Conservation (phyloP, 805 yeast genomes). For the Hanseniaspora jakobsenii region DNA sequence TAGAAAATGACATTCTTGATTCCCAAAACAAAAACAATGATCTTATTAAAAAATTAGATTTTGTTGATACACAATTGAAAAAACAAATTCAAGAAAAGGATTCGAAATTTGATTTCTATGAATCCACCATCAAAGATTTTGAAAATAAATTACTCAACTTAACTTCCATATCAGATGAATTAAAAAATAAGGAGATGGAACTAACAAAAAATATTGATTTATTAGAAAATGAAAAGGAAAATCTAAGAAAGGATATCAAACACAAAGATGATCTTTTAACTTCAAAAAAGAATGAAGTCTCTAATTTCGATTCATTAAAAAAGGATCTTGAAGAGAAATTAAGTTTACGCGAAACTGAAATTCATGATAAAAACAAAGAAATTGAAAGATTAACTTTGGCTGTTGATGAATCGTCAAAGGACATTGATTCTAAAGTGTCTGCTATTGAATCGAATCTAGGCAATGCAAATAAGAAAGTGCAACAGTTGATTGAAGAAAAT, state of each 20-base stretch:
- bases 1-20: constrained; percentile 19
- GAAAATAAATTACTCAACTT: constrained; percentile 42
- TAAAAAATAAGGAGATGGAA: constrained; percentile 35
- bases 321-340: constrained; percentile 18
- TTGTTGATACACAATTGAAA: constrained; percentile 25
- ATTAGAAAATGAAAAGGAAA: constrained; percentile 31
- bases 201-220: constrained; percentile 44
- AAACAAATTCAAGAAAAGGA: constrained; percentile 19
- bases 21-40: constrained; percentile 18
- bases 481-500: constrained; percentile 35
- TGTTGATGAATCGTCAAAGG: constrained; percentile 25
- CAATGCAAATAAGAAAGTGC: constrained; percentile 30
- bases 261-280: constrained; percentile 12
- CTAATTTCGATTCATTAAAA: constrained; percentile 20
- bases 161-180: constrained; percentile 35
- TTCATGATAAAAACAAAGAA: constrained; percentile 28
- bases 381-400: constrained; percentile 22
- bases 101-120: no score
- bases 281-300: constrained; percentile 16
- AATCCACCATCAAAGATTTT: constrained; percentile 23
- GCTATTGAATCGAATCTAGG: constrained; percentile 27
- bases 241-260: constrained; percentile 25
- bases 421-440: constrained; percentile 29
- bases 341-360: constrained; percentile 22
- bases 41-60: constrained; percentile 23